Percentiles rank a stretch among this genome's conserved stretches.
These are phyloP conservation scores for Dictyostelium brefeldianum DNA, from an alignment of 78 protist genomes.

Conservation along the genomic window DNA sequence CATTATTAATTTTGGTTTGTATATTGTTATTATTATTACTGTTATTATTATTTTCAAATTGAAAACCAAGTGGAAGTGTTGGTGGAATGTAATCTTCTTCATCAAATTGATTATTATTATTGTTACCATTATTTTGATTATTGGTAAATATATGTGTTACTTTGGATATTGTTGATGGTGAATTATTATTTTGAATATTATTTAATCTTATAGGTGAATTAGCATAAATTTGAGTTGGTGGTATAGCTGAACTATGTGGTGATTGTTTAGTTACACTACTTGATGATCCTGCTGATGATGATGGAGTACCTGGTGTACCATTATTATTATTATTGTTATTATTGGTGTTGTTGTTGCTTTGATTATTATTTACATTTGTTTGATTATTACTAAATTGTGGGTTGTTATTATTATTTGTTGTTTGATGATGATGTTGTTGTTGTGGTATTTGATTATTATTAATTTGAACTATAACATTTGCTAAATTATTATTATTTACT, in stretches of 20 bases:
- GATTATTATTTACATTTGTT: not conserved
- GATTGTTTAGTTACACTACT: not conserved
- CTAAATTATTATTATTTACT: not conserved
- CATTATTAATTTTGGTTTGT: conserved; percentile 2
- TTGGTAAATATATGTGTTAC: not conserved
- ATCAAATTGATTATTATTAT: not conserved
- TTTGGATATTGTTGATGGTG: not conserved
- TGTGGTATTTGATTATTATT: not conserved
- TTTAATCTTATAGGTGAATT: not conserved
- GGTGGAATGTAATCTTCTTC: conserved; percentile 16
- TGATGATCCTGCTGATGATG: not conserved
- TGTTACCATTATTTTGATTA: not conserved
- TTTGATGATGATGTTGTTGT: conserved; percentile 8
- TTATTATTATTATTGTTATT: not conserved
- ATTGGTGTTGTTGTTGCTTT: not conserved
- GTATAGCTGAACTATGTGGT: not conserved
- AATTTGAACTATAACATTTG: not conserved
- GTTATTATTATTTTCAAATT: not conserved
- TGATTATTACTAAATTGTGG: conserved; percentile 3
- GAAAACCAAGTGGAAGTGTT: conserved; percentile 14
- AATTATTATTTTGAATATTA: conserved; percentile 7
- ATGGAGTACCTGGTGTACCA: conserved; percentile 5
- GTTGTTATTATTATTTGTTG: not conserved
- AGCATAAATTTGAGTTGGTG: conserved; percentile 7
- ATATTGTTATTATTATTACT: not conserved